A percentile compares a stretch with the other conserved stretches of the same genome.
phyloP scores from a whole-genome alignment of 2,329 filamentous ascomycete genomes.

The Cercospora brassicicola region DNA sequence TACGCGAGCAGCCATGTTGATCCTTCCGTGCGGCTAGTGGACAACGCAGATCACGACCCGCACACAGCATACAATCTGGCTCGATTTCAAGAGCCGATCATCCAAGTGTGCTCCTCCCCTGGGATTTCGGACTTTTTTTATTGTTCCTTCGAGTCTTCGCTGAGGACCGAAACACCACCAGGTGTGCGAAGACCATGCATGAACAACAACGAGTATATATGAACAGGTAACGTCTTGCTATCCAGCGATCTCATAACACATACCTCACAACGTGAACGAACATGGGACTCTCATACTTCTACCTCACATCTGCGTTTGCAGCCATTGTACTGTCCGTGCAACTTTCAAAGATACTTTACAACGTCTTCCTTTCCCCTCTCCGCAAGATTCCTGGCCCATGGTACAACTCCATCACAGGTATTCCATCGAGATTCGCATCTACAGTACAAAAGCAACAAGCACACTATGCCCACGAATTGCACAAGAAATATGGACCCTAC shows the following conservation, averaged over 20 bases:
- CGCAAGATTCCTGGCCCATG: conserved; percentile 19
- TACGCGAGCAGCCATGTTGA: background rate
- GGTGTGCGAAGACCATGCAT: background rate
- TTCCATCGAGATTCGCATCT: conserved; percentile 8
- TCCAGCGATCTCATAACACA: background rate
- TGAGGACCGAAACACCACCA: background rate
- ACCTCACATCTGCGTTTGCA: background rate
- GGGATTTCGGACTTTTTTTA: background rate
- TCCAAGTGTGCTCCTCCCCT: background rate
- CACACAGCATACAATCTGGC: background rate
- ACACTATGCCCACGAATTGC: conserved; percentile 42
- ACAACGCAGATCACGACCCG: background rate
- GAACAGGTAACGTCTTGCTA: background rate
- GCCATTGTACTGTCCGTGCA: background rate
- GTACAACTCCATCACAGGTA: conserved; percentile 15
- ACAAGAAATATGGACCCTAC: conserved; percentile 36
- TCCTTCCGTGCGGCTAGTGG: background rate
- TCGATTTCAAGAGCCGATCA: background rate
- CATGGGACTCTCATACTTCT: background rate
- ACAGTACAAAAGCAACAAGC: conserved; percentile 23
- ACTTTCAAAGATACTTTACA: conserved; percentile 10
- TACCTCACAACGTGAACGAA: background rate
- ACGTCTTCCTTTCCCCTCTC: conserved; percentile 16
- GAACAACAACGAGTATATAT: background rate
- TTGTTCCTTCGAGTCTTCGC: background rate